phyloP scores from a whole-genome alignment of 495 filamentous ascomycete species.

The Tuber aestivum region DNA sequence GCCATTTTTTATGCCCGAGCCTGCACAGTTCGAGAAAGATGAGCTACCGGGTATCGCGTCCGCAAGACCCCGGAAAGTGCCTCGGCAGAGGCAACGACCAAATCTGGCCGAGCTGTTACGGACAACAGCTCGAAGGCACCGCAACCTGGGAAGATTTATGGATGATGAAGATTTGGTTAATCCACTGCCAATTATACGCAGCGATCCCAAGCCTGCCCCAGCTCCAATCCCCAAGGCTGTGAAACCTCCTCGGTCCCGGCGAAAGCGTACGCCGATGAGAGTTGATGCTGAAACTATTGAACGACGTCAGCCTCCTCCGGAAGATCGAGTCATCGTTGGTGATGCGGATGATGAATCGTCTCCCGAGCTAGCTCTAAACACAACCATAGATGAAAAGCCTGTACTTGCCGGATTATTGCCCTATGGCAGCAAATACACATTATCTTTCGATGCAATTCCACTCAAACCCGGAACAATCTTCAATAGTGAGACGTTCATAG shows the following conservation, averaged over 20 bases:
- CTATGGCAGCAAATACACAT: constrained; percentile 52
- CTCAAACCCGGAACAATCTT: constrained; percentile 40
- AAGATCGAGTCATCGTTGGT: constrained; percentile 23
- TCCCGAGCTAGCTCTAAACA: background rate
- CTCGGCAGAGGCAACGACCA: constrained; percentile 15
- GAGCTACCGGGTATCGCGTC: constrained; percentile 16
- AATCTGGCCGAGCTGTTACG: constrained; percentile 17
- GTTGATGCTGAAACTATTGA: constrained; percentile 39
- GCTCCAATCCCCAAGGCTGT: background rate
- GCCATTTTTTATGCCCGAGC: constrained; percentile 19
- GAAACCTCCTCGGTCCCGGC: constrained; percentile 11
- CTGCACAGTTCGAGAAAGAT: constrained; percentile 20
- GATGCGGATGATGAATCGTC: constrained; percentile 10
- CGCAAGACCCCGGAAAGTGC: constrained; percentile 21
- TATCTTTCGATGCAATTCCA: constrained; percentile 59
- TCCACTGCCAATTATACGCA: background rate
- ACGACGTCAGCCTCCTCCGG: constrained; percentile 34
- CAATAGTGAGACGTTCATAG: constrained; percentile 40
- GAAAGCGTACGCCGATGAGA: constrained; percentile 32
- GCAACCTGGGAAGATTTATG: constrained; percentile 22
- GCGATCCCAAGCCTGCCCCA: background rate
- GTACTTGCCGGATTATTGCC: constrained; percentile 24
- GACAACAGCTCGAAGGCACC: constrained; percentile 15
- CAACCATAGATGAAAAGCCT: constrained; percentile 3
- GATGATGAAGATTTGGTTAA: constrained; percentile 18